phyloP scores from a whole-genome alignment of 176 grass and related monocot genomes.

The Elaeis guineensis region DNA sequence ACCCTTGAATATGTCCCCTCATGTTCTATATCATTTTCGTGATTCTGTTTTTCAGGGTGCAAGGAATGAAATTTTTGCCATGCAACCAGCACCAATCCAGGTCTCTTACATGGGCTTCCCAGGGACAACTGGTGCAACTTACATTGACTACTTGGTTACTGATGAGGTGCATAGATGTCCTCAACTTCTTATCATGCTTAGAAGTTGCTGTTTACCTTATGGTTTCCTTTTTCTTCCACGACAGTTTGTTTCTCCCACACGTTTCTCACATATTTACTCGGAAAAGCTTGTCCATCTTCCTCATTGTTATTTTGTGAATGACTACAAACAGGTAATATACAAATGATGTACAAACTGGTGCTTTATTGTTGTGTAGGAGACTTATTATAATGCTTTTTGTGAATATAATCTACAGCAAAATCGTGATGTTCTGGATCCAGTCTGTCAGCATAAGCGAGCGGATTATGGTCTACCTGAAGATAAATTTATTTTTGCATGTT shows the following conservation, averaged over 20 bases:
- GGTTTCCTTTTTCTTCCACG: constrained; percentile 21
- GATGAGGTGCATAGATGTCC: constrained; percentile 48
- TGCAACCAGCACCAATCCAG: constrained; percentile 71
- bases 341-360: not conserved
- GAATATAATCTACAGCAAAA: constrained; percentile 42
- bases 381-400: not conserved
- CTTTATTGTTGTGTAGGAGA: too few species aligned
- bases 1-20: too few species aligned
- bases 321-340: constrained; percentile 69
- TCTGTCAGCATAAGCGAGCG: constrained; percentile 59
- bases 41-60: constrained; percentile 48
- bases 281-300: constrained; percentile 85
- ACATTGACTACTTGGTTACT: constrained; percentile 83
- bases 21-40: too few species aligned
- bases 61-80: constrained; percentile 85
- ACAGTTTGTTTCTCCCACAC: constrained; percentile 76
- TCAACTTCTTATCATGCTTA: constrained; percentile 3
- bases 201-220: not conserved
- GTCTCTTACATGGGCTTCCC: constrained; percentile 93
- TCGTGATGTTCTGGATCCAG: constrained; percentile 45
- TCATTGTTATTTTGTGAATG: constrained; percentile 92
- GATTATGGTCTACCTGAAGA: constrained; percentile 75
- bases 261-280: constrained; percentile 67
- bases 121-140: constrained; percentile 70
- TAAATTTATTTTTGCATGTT: constrained; percentile 92